Evolutionary conservation across 352 stramenopile species (phyloP).

Genomic region (Pythium dissimile): DNA sequence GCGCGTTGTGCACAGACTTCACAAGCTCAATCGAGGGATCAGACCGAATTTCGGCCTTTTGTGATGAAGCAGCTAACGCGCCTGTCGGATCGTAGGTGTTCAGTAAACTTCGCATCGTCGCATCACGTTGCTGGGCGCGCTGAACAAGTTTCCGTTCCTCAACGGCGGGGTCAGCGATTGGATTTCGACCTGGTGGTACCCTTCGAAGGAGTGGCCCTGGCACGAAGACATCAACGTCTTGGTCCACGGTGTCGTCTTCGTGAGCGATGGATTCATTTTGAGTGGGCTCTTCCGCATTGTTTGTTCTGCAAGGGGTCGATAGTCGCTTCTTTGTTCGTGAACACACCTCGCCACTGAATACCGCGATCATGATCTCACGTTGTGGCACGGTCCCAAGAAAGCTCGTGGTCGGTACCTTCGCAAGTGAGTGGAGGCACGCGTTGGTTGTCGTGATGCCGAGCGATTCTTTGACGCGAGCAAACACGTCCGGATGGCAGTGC

Average conservation of each 20-base stretch:
- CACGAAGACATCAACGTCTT: neutral
- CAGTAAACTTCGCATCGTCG: conserved; percentile 23
- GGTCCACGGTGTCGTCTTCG: neutral
- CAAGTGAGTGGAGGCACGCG: conserved; percentile 31
- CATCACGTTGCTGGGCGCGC: conserved; percentile 21
- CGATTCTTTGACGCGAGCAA: conserved; percentile 20
- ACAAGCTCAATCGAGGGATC: conserved; percentile 24
- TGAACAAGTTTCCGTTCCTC: conserved; percentile 9
- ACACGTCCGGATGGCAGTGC: conserved; percentile 55
- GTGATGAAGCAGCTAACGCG: neutral
- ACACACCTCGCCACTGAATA: conserved; percentile 44
- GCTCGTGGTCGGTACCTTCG: conserved; percentile 25
- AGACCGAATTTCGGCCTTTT: conserved; percentile 2
- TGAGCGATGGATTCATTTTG: neutral
- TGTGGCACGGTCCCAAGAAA: conserved; percentile 40
- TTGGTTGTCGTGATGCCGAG: conserved; percentile 11
- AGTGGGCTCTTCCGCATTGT: neutral
- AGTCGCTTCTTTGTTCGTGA: conserved; percentile 30
- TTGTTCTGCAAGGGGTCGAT: too few species aligned
- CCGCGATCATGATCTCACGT: conserved; percentile 35
- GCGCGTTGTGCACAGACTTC: conserved; percentile 2
- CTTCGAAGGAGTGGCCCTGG: neutral
- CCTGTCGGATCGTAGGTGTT: conserved; percentile 6
- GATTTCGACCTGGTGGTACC: conserved; percentile 1
- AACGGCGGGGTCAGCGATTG: conserved; percentile 15